Base-by-base conservation (phyloP, 1,284 basidiomycete species). In the Meira miltonrushii region DNA sequence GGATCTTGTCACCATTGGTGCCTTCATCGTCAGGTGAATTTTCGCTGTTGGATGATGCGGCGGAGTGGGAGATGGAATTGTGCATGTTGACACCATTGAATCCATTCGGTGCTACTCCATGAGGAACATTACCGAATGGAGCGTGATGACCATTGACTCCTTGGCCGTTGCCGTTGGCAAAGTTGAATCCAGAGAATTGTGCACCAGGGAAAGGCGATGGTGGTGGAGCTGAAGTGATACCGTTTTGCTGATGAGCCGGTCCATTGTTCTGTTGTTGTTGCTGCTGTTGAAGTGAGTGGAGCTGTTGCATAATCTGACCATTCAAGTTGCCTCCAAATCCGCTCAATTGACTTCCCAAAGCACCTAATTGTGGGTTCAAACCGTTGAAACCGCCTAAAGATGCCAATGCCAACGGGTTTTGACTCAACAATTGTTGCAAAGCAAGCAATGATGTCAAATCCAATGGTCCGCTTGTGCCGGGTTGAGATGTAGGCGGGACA, bases 381-480 rank as follows among this genome's bases (percentile, higher is more conserved):
- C 43, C 54, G 11, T 11, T 23, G 23, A 55, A 43, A 19, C 23
- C 38, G 33, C 47, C 43, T n/a, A 57, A 23, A 21, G 28, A 23
- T 12, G 48, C 58, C 46, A 60, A 46, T 7, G 69, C 72, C 15
- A 71, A 55, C 9, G 74, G 73, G 33, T 74, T 77, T 61, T 64
- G 66, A 39, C 67, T 61, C 13, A 77, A 58, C 11, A 77, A 62
- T 53, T 77, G 72, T 59, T 77, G 74, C 19, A 77, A 58, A n/a
- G 74, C 74, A n/a, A 77, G 59, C 19, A 71, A 69, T 6, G 71
- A 74, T 6, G 71, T 71, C 57, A 77, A 64, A 56, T 77, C 74
- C 2, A 61, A 54, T 17, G 60, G 62, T 2, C 60, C 33, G 0
- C 56, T 12, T 7, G 49, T 44, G 52, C 23, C n/a, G 10, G 41